Evolutionary conservation across 1,139 yeast genomes (phyloP).

Genomic region (Blastobotrys petasosporus): DNA sequence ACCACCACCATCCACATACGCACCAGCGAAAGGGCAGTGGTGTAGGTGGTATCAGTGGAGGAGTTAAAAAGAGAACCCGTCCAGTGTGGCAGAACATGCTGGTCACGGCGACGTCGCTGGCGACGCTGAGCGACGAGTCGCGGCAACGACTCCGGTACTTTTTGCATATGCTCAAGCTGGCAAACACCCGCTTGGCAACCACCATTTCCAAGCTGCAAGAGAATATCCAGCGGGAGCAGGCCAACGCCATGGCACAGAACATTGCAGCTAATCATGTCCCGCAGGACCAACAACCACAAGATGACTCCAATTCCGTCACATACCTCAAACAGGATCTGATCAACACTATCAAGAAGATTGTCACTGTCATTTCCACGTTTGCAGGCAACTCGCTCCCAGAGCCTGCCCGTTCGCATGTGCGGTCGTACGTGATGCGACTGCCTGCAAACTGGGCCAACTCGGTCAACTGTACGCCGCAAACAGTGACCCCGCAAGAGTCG

Average conservation of each 20-base stretch:
- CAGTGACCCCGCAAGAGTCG: constrained; percentile 6
- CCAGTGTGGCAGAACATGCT: constrained; percentile 35
- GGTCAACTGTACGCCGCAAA: constrained; percentile 22
- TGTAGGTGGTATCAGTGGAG: neutral
- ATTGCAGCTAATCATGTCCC: constrained; percentile 27
- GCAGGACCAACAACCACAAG: neutral
- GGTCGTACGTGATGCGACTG: constrained; percentile 67
- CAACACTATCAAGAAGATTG: constrained; percentile 82
- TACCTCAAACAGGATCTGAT: constrained; percentile 73
- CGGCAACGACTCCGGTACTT: constrained; percentile 67
- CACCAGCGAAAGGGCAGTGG: constrained; percentile 1
- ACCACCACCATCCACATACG: constrained; percentile 5
- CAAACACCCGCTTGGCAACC: constrained; percentile 62
- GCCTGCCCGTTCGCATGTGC: constrained; percentile 79
- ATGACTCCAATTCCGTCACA: constrained; percentile 28
- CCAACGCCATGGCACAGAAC: constrained; percentile 24
- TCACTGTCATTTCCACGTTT: constrained; percentile 77
- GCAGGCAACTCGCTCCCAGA: constrained; percentile 69
- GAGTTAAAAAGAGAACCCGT: constrained; percentile 7
- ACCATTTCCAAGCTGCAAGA: constrained; percentile 60
- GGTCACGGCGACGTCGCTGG: constrained; percentile 40
- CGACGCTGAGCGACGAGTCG: constrained; percentile 55
- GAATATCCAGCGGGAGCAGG: constrained; percentile 41
- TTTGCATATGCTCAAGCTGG: constrained; percentile 64
- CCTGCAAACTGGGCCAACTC: constrained; percentile 59